A percentile compares a stretch with the other conserved stretches of the same genome.
These are phyloP conservation scores for Fusarium pseudoanthophilum DNA, from an alignment of 2,329 filamentous ascomycete species.

Conservation along the genomic window DNA sequence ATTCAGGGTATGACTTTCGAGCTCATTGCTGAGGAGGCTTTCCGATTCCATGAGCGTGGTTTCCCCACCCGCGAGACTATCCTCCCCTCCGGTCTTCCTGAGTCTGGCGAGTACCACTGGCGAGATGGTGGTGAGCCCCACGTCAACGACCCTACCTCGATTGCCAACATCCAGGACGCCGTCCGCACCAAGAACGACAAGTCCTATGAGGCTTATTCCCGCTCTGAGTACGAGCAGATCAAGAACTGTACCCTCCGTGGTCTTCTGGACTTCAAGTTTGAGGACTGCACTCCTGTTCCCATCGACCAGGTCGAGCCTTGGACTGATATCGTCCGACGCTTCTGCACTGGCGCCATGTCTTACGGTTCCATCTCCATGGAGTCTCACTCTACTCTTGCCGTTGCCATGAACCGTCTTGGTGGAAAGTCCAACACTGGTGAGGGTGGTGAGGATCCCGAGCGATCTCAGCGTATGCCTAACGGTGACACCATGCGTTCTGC, in stretches of 20 bases:
- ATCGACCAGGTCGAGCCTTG: conserved; percentile 98
- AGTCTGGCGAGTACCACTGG: conserved; percentile 98
- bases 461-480: conserved; percentile 85
- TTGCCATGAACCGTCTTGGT: conserved; percentile 96
- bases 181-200: conserved; percentile 98
- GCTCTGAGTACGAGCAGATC: conserved; percentile 93
- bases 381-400: conserved; percentile 92
- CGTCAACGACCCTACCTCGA: conserved; percentile 92
- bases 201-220: conserved; percentile 96
- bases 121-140: conserved; percentile 95
- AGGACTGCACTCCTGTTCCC: conserved; percentile 83
- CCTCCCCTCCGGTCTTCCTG: conserved; percentile 81
- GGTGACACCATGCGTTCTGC: conserved; percentile 97
- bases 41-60: conserved; percentile 93
- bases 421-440: conserved; percentile 98
- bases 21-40: conserved; percentile 91
- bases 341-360: conserved; percentile 98
- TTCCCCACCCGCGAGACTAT: conserved; percentile 84
- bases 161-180: conserved; percentile 97
- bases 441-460: conserved; percentile 94
- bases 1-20: conserved; percentile 96
- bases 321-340: conserved; percentile 96
- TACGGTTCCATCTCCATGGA: conserved; percentile 99
- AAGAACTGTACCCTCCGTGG: conserved; percentile 95
- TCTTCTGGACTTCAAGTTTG: conserved; percentile 95